Evolutionary conservation across 169 alveolate genomes (phyloP), one percentile per base, ranked within the genome.

Genomic region (Plasmodium malariae): DNA sequence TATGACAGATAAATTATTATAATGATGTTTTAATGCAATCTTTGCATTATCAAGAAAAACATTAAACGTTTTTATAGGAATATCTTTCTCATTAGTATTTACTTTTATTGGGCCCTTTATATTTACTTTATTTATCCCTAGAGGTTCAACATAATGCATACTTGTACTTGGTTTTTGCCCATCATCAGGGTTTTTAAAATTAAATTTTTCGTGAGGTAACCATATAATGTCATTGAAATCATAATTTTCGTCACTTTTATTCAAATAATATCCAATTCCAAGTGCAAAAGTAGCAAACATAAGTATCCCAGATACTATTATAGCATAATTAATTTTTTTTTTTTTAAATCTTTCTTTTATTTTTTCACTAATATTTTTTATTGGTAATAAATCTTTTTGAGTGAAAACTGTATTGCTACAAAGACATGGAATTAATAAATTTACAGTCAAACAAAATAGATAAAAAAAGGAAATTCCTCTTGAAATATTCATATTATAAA

Each of bases 121-220:
- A 37, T 74, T 32, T 26, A 74, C 74, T 74, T 74, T 74, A 74
- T 74, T 74, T 74, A 57, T 59, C 37, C 88, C 88, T 57, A 24
- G 7, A 34, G 88, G 88, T 30, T 74, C 88, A 11, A 37, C 43
- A 74, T 74, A 74, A 34, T 57, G 21, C 24, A 30, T 43, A 32
- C 88, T 74, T 17, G 88, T 74, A 28, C 74, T 74, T 57, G 88
- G 74, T 14, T 32, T 9, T 57, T 57, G 63, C 7, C 88, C 88
- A 45, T 71, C 85, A 57, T 30, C 43, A n/a, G 49, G 88, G 9
- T 74, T 11, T 71, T 49, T 40, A 49, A 71, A 49, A 17, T 51
- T 34, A 28, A 49, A 51, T 49, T 37, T 30, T 51, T 28, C 40
- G 26, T 71, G 19, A 11, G 3, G 7, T 17, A 71, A 45, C 7